Conservation (phyloP, 352 stramenopile species). For the Globisporangium radiosum region DNA sequence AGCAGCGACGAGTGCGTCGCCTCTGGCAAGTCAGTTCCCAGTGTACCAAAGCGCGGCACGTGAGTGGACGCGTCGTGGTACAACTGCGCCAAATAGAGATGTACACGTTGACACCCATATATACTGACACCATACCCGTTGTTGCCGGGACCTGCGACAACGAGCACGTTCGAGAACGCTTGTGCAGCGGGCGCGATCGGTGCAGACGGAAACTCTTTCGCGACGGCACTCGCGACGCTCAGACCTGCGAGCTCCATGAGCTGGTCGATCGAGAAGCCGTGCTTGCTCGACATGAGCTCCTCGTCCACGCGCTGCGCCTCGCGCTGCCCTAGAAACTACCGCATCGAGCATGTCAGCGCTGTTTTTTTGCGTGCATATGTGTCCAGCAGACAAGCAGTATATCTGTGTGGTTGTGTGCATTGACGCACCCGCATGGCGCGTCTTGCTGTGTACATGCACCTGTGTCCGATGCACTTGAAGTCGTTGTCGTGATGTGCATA, state of each 20-base stretch:
- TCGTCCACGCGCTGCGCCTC: slow-evolving; percentile 84
- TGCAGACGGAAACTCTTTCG: slow-evolving; percentile 47
- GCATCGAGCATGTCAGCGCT: neutral
- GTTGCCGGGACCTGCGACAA: slow-evolving; percentile 97
- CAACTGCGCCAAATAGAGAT: too few species aligned
- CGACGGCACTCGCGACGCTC: slow-evolving; percentile 89
- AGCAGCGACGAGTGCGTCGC: slow-evolving; percentile 97
- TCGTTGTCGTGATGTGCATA: neutral
- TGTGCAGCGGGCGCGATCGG: neutral
- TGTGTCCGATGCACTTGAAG: neutral
- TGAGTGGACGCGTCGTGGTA: too few species aligned
- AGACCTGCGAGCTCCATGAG: slow-evolving; percentile 99
- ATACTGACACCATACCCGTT: slow-evolving; percentile 80
- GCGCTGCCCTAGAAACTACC: slow-evolving; percentile 59
- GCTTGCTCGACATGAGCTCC: slow-evolving; percentile 82
- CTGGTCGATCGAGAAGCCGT: slow-evolving; percentile 94
- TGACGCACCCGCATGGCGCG: slow-evolving; percentile 7
- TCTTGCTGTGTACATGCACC: slow-evolving; percentile 3
- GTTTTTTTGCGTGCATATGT: neutral
- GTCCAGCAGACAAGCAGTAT: neutral
- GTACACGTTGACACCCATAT: neutral
- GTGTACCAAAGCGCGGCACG: too few species aligned
- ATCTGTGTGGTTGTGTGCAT: too few species aligned
- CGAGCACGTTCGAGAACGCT: slow-evolving; percentile 63
- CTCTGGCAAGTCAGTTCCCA: slow-evolving; percentile 26